Evolutionary conservation across 352 stramenopile genomes (phyloP).

Genomic region (Phytophthora ramorum): DNA sequence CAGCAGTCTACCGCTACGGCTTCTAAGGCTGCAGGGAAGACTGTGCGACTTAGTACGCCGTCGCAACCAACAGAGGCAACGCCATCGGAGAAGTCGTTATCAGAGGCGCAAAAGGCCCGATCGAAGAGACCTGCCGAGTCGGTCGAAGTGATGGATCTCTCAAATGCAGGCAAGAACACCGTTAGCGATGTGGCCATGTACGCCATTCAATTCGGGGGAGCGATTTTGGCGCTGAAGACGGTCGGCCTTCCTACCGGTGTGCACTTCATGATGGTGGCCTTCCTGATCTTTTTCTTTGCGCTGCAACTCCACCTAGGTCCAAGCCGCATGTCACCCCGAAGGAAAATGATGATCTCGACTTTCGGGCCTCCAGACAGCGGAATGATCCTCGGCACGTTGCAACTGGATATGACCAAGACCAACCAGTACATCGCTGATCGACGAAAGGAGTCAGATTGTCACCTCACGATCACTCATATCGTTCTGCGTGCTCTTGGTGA

Average conservation of each 20-base stretch:
- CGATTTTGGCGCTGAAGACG: constrained; percentile 53
- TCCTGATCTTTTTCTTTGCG: constrained; percentile 60
- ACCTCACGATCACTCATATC: constrained; percentile 78
- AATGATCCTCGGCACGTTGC: constrained; percentile 76
- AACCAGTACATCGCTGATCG: constrained; percentile 67
- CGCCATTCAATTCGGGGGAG: constrained; percentile 59
- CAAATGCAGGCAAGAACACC: constrained; percentile 39
- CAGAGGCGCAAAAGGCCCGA: background rate
- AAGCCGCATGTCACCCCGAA: constrained; percentile 58
- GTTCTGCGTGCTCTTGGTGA: constrained; percentile 65
- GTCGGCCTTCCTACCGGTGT: constrained; percentile 51
- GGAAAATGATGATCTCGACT: constrained; percentile 77
- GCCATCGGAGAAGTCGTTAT: too few species aligned
- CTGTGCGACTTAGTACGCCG: constrained; percentile 1
- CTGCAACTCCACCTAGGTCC: constrained; percentile 67
- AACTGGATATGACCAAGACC: constrained; percentile 71
- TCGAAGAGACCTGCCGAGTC: constrained; percentile 5
- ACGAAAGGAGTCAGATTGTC: constrained; percentile 47
- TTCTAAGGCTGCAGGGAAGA: constrained; percentile 10
- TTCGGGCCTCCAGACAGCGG: constrained; percentile 64
- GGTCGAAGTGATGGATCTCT: constrained; percentile 31
- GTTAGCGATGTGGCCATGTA: constrained; percentile 50
- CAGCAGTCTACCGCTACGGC: background rate
- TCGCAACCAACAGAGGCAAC: background rate
- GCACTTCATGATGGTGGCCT: constrained; percentile 50